Evolutionary conservation across 1,284 basidiomycete genomes (phyloP), one percentile per base, ranked within the genome.

Genomic region (Mycosarcoma maydis): DNA sequence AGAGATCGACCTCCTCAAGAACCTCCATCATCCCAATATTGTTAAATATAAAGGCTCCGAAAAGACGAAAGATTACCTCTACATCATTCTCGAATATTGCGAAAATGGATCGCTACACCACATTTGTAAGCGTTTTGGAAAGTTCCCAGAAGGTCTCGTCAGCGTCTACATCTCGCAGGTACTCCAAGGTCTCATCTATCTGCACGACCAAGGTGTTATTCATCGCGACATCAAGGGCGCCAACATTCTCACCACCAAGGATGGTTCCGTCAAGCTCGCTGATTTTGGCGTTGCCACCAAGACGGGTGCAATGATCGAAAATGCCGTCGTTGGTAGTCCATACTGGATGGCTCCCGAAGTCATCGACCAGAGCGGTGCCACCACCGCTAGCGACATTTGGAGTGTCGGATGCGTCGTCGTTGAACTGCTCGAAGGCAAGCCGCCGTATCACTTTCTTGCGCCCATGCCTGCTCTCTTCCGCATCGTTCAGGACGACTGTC

Each of bases 1-100:
- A 65, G 95, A 98, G 85, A 98, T 98, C 76, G 92, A 98, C 83
- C 85, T 98, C 57, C 87, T 98, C 73, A 97, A 98, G 87, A 97
- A 96, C 82, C 87, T 98, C 62, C 92, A 96, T 19, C 85, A 88
- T 67, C 87, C 90, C 34, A 98, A 98, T 82, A 98, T 98, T 80
- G 95, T 98, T 81, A 97, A 98, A 84, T 98, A 98, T 85, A 95
- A 96, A 79, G 94, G 95, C 17, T 98, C 94, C 76, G 92, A 94
- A 81, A 94, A 94, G 85, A 95, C 93, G 50, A 88, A 89, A 55
- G 92, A 97, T 80, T 93, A 89, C 81, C 86, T 98, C 65, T 96
- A 95, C 83, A 98, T 98, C 83, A 93, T 98, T 71, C 87, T 98
- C 53, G 94, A 97, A 89, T 95, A 94, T 81, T 98, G 95, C 85